Evolutionary conservation across 768 basidiomycete genomes (phyloP).

Genomic region (Melanogaster broomeanus): DNA sequence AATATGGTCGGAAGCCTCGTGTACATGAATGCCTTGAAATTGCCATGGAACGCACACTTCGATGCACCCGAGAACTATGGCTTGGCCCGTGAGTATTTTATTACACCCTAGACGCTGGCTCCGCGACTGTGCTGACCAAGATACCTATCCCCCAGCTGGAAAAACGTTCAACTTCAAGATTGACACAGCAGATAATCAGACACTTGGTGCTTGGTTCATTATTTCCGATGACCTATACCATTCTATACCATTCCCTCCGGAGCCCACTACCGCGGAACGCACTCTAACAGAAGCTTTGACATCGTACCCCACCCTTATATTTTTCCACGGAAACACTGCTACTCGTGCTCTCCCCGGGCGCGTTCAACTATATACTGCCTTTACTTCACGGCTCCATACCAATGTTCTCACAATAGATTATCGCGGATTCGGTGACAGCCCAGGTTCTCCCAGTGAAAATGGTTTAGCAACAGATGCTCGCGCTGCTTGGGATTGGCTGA

Average conservation of each 20-base stretch:
- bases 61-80: conserved; percentile 76
- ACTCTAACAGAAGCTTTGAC: conserved; percentile 57
- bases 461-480: conserved; percentile 76
- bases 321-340: conserved; percentile 88
- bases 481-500: conserved; percentile 80
- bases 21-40: conserved; percentile 66
- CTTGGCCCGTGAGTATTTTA: conserved; percentile 63
- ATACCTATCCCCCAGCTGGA: conserved; percentile 54
- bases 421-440: conserved; percentile 88
- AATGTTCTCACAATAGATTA: conserved; percentile 92
- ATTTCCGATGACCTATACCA: conserved; percentile 68
- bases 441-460: conserved; percentile 71
- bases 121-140: neutral
- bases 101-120: neutral
- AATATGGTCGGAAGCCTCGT: conserved; percentile 40
- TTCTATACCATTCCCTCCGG: conserved; percentile 41
- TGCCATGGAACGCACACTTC: conserved; percentile 66
- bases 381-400: conserved; percentile 61
- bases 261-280: conserved; percentile 35
- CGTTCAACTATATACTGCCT: conserved; percentile 65
- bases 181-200: conserved; percentile 73
- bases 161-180: conserved; percentile 76
- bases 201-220: conserved; percentile 85
- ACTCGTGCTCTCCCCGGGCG: conserved; percentile 72
- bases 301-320: conserved; percentile 76